Percentiles rank a stretch among this genome's conserved stretches.
phyloP scores from a whole-genome alignment of 108 stramenopile species.

The Hondaea fermentalgiana region DNA sequence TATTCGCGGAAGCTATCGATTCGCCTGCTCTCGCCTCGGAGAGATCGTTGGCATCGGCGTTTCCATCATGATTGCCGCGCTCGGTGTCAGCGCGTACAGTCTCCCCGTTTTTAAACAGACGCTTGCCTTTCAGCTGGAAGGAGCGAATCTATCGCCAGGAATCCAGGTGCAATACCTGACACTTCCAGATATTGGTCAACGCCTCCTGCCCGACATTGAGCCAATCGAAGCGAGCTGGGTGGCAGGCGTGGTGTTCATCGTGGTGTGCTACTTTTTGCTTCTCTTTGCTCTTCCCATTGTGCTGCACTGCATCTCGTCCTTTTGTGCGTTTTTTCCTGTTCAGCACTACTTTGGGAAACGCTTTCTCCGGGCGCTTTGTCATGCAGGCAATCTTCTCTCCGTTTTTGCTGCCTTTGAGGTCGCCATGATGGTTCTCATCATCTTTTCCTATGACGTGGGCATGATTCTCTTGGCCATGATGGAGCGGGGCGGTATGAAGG shows the following conservation, averaged over 20 bases:
- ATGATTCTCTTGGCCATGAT: neutral
- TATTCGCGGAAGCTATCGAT: neutral
- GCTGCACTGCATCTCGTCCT: neutral
- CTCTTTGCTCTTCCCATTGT: neutral
- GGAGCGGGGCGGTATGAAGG: neutral
- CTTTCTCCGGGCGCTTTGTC: neutral
- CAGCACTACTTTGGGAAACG: neutral
- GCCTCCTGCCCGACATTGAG: neutral
- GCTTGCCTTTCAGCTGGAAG: neutral
- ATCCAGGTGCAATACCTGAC: neutral
- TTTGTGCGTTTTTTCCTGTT: neutral
- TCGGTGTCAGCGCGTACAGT: neutral
- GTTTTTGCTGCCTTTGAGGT: neutral
- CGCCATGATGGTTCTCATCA: neutral
- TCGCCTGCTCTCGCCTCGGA: neutral
- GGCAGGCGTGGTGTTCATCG: neutral
- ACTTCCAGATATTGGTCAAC: neutral
- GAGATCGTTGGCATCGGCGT: neutral
- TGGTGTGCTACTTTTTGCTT: neutral
- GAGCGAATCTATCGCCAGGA: no score
- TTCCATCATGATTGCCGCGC: neutral
- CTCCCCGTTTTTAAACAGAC: neutral
- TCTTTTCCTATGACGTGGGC: neutral
- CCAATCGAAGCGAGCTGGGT: neutral
- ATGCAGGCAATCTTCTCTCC: neutral